Evolutionary conservation across 2,329 filamentous ascomycete species (phyloP), one percentile per base, ranked within the genome.

Genomic region (Aspergillus floridensis): DNA sequence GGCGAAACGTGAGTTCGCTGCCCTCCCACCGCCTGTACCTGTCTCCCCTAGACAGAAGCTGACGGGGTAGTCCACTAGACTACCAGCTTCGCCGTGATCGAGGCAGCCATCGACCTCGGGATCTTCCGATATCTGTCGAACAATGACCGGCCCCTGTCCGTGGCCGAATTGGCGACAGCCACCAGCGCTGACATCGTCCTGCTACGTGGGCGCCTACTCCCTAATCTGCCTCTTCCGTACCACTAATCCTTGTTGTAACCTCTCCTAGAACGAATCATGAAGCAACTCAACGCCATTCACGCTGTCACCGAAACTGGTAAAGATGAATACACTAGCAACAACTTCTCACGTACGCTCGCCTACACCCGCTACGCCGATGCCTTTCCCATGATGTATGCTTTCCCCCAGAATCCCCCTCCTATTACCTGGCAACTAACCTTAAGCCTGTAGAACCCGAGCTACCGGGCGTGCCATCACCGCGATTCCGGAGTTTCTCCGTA

Each of bases 1-100:
- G 80, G 78, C 77, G 77, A 0, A 73, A 82, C 72, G 68, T 69
- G 56, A 22, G 56, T 21, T n/a, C 32, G 21, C 7, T 46, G 5
- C 14, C 32, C 10, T 5, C 8, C 6, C 26, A 22, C 5, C 11
- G 32, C 32, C 32, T 12, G 14, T 16, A 12, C 26, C 2, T 29
- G 21, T 29, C 8, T 29, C 5, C 26, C 26, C 26, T 2, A 35
- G 12, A 35, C 32, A 35, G 21, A 35, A 35, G 11, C 32, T 35
- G 32, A 35, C 32, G 32, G 11, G 11, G 32, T 2, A 14, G 11
- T 11, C 4, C 5, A 14, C 32, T 12, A 35, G 32, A 35, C 32
- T 60, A 60, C 26, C 65, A 62, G 2, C n/a, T 60, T 0, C 69
- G 68, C 69, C 10, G 65, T 65, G 1, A 31, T 70, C 6, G 67